Percentiles rank a stretch among this genome's conserved stretches.
phyloP scores from a whole-genome alignment of 2,329 filamentous ascomycete genomes.

The Talaromyces sp. region DNA sequence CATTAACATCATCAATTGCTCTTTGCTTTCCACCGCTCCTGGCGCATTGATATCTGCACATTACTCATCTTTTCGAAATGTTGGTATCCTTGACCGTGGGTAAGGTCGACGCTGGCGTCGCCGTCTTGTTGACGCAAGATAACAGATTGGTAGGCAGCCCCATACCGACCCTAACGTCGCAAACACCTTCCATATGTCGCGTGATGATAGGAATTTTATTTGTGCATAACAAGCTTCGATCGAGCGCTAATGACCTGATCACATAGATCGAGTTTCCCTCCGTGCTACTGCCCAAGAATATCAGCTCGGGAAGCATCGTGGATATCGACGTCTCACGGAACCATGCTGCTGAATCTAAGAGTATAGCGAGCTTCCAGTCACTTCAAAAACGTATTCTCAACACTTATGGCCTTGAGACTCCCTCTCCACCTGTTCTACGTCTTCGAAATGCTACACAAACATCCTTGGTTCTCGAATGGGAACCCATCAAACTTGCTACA shows the following conservation, averaged over 20 bases:
- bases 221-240: neutral
- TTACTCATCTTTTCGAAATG: slow-evolving; percentile 56
- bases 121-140: slow-evolving; percentile 92
- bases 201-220: neutral
- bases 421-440: slow-evolving; percentile 72
- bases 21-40: neutral
- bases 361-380: slow-evolving; percentile 71
- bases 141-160: slow-evolving; percentile 75
- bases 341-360: slow-evolving; percentile 68
- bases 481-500: slow-evolving; percentile 87
- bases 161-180: slow-evolving; percentile 15
- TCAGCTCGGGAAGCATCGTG: slow-evolving; percentile 93
- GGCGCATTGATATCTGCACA: neutral
- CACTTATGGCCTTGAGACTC: slow-evolving; percentile 78
- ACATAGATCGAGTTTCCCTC: slow-evolving; percentile 94
- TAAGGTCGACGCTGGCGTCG: slow-evolving; percentile 98
- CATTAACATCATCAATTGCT: neutral
- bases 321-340: slow-evolving; percentile 96
- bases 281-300: slow-evolving; percentile 91
- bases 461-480: slow-evolving; percentile 97
- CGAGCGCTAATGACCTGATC: neutral
- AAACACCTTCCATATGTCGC: slow-evolving; percentile 9
- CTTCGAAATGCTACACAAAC: slow-evolving; percentile 98
- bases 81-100: slow-evolving; percentile 96
- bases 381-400: slow-evolving; percentile 88